Percentiles rank a stretch among this genome's conserved stretches.
Evolutionary conservation across 2,329 filamentous ascomycete genomes (phyloP).

Genomic region (Pseudogymnoascus sp.): DNA sequence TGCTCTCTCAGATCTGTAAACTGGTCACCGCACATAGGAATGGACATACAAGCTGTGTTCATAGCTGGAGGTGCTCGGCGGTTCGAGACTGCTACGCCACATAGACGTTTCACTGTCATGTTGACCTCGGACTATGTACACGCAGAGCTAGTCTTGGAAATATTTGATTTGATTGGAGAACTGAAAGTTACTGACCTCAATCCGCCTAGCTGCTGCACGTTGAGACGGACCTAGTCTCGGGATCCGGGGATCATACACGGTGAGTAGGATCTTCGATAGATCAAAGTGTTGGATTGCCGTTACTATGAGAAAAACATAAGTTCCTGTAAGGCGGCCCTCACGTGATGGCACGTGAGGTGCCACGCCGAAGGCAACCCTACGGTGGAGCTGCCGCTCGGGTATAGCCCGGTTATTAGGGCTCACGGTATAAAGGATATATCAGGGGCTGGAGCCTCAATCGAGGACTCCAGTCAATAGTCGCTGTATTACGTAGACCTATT

Average conservation of each 20-base stretch:
- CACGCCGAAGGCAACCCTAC: no score
- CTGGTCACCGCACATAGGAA: conserved; percentile 28
- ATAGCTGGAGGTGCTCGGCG: conserved; percentile 19
- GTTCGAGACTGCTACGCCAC: conserved; percentile 18
- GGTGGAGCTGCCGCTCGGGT: no score
- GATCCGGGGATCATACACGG: conserved; percentile 31
- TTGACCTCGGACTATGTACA: conserved; percentile 14
- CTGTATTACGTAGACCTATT: no score
- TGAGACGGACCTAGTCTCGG: conserved; percentile 17
- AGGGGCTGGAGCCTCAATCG: no score
- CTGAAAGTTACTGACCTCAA: conserved; percentile 10
- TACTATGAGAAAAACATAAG: conserved; percentile 8
- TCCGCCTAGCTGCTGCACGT: conserved; percentile 9
- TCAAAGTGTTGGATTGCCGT: conserved; percentile 35
- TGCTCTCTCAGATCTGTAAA: conserved; percentile 26
- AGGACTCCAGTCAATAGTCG: no score
- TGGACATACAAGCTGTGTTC: conserved; percentile 28
- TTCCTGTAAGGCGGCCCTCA: no score
- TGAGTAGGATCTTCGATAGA: conserved; percentile 31
- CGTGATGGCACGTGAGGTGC: no score
- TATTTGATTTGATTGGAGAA: no score
- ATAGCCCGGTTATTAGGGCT: no score
- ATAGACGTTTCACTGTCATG: conserved; percentile 15
- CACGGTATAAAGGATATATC: no score
- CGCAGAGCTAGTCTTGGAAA: no score